Conservation (phyloP, 345 rosid species). For the Mercurialis annua region DNA sequence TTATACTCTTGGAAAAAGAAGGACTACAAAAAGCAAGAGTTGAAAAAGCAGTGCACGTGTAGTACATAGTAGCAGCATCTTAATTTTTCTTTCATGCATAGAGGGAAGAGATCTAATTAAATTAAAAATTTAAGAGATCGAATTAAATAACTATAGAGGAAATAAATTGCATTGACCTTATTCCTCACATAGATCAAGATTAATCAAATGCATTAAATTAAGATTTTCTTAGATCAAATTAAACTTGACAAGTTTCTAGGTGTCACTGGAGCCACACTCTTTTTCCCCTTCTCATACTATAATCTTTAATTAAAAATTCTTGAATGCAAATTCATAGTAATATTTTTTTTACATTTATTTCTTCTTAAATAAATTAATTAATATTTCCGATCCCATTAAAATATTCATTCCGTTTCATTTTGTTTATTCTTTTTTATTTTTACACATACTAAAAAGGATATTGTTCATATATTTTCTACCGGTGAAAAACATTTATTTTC, state of each 20-base stretch:
- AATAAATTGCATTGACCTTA: background rate
- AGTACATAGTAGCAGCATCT: constrained; percentile 14
- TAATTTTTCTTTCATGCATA: constrained; percentile 2
- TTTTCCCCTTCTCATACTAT: background rate
- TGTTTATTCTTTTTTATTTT: no score
- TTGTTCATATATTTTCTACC: no score
- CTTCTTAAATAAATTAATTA: no score
- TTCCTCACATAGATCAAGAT: background rate
- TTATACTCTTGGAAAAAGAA: no score
- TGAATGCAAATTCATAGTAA: no score
- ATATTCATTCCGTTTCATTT: no score
- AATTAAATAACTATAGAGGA: background rate
- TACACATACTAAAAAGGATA: no score
- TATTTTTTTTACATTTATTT: no score
- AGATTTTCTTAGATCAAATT: background rate
- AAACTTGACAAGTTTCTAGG: constrained; percentile 1
- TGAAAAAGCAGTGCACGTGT: constrained; percentile 15
- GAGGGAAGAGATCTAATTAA: background rate
- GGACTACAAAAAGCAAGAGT: background rate
- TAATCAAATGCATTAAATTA: background rate
- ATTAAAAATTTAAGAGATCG: background rate
- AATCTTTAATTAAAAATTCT: no score
- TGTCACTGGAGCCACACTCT: background rate
- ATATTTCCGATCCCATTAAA: no score
- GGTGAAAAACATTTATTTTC: no score